Base-by-base conservation (phyloP, 163 green algal species). In the Scenedesmus sp. region DNA sequence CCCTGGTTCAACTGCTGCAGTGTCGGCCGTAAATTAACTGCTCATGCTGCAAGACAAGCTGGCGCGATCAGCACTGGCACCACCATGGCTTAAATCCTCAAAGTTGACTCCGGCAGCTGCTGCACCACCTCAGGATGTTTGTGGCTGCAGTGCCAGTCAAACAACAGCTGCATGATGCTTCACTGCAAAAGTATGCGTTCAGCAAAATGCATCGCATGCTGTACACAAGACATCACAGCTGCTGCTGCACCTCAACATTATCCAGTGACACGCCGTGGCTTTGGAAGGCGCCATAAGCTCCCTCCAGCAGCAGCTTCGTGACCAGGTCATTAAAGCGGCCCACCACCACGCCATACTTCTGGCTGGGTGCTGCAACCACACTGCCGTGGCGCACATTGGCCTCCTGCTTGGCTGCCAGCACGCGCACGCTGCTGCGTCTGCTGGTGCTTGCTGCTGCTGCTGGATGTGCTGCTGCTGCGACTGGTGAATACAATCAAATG, bases 321-420 rank as follows among this genome's bases (percentile, higher is more conserved):
- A 99, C 96, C 2, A 99, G 94, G 90, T 98, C 97, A 94, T 99
- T 99, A 96, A 99, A 99, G 10, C 96, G 94, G 0, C 94, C 96
- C 20, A 99, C 96, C 2, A 99, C 97, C 8, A 99, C 92, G 34
- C 90, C 98, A 90, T 98, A 97, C 74, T 91, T 93, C 64, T 62
- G 86, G 20, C 66, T 84, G 1, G 91, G 81, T 56, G 90, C 74
- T 1, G 91, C 94, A n/a, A 92, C 93, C 8, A 96, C 90, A 5
- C 56, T 83, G 67, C 92, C 92, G 52, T 92, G 83, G 46, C 90
- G 85, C 10, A 93, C 85, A 62, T 79, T 84, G 5, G 90, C 62
- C 60, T 85, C 85, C 54, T 77, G 82, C 26, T 76, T 52, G 6
- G 89, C 82, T 83, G 89, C 89, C 55, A 62, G 34, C 0, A 64